A percentile compares a stretch with the other conserved stretches of the same genome.
phyloP scores from a whole-genome alignment of 108 stramenopile species.

The Cyclostephanos tholiformis region DNA sequence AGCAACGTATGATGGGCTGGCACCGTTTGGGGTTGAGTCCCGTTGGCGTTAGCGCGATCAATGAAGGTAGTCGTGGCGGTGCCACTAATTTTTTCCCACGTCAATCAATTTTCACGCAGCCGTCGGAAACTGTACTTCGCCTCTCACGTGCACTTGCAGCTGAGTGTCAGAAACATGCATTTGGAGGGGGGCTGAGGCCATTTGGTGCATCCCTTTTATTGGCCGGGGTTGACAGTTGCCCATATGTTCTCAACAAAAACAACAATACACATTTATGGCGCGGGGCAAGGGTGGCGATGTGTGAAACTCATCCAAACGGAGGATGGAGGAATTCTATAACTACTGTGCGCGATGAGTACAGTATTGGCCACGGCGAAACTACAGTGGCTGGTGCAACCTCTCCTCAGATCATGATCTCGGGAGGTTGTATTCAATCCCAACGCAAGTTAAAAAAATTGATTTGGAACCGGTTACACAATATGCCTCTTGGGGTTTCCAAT shows the following conservation, averaged over 20 bases:
- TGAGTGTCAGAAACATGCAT: constrained; percentile 73
- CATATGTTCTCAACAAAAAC: background rate
- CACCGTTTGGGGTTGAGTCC: constrained; percentile 40
- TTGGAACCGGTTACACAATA: constrained; percentile 10
- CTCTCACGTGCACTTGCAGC: constrained; percentile 49
- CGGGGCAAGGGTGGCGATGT: constrained; percentile 36
- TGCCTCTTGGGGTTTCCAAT: constrained; percentile 6
- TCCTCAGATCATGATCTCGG: constrained; percentile 43
- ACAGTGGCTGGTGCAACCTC: background rate
- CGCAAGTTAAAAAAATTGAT: constrained; percentile 14
- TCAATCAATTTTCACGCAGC: constrained; percentile 14
- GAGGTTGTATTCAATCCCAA: constrained; percentile 33
- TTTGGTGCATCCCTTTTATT: constrained; percentile 68
- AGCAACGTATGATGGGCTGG: constrained; percentile 50
- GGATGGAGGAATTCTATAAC: constrained; percentile 13
- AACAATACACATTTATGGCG: constrained; percentile 1
- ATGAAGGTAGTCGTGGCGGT: constrained; percentile 1
- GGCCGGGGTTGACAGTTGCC: constrained; percentile 43
- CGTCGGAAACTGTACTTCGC: constrained; percentile 38
- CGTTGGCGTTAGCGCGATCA: constrained; percentile 18
- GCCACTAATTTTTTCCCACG: background rate
- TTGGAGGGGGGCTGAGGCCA: constrained; percentile 81
- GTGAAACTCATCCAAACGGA: constrained; percentile 50
- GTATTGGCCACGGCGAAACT: background rate
- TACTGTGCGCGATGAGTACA: background rate